A percentile compares a stretch with the other conserved stretches of the same genome.
phyloP scores from a whole-genome alignment of 225 moss, liverwort and hornwort species.

The Thuidium tamariscinum region DNA sequence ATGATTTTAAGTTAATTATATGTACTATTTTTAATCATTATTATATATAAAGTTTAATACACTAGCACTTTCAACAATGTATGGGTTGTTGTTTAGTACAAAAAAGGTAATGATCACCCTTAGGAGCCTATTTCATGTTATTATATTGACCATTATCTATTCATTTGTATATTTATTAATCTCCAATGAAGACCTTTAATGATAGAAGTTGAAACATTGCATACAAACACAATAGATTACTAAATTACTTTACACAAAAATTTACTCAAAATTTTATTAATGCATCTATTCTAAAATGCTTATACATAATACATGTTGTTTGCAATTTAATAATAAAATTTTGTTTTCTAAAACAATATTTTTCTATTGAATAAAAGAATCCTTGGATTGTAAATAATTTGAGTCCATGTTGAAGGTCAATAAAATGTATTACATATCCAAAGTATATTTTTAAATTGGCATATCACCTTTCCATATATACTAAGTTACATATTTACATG shows the following conservation, averaged over 20 bases:
- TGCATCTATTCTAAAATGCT: not conserved
- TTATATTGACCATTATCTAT: not conserved
- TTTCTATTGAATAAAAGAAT: not conserved
- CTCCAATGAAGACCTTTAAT: not conserved
- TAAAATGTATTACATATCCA: not conserved
- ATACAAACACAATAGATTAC: not conserved
- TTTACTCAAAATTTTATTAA: not conserved
- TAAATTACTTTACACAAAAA: not conserved
- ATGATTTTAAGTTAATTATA: not conserved
- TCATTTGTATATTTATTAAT: not conserved
- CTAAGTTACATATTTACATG: not conserved
- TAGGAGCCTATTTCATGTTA: not conserved
- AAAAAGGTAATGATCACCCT: not conserved
- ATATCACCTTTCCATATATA: not conserved
- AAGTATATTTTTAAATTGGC: not conserved
- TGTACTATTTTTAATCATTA: not conserved
- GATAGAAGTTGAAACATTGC: not conserved
- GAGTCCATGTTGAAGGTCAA: not conserved
- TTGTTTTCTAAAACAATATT: not conserved
- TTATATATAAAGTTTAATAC: not conserved
- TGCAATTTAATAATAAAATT: rapidly evolving
- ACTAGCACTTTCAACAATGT: not conserved
- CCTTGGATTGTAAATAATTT: not conserved
- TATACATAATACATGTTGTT: not conserved
- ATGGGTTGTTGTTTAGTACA: not conserved